Conservation (phyloP, 2,329 filamentous ascomycete genomes). For the Domatiomyces globalis region DNA sequence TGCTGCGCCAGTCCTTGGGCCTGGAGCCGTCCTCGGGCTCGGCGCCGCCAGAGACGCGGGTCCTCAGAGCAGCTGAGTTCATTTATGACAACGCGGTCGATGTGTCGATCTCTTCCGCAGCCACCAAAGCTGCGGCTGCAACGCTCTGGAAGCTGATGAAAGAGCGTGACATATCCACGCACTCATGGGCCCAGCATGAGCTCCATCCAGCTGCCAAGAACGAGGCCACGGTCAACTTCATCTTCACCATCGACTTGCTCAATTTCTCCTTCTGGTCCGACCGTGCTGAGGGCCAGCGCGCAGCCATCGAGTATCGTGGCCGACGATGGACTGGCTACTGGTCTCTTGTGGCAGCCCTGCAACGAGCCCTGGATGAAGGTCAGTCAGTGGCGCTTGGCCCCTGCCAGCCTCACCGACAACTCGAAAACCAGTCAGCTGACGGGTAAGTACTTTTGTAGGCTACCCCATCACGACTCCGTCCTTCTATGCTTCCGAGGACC, state of each 20-base stretch:
- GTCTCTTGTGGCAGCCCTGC: slow-evolving; percentile 76
- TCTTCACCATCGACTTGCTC: slow-evolving; percentile 91
- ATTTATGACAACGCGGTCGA: slow-evolving; percentile 89
- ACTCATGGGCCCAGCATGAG: slow-evolving; percentile 76
- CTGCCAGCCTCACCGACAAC: not conserved
- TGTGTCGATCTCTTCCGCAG: slow-evolving; percentile 70
- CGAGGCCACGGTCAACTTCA: slow-evolving; percentile 70
- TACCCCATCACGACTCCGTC: slow-evolving; percentile 79
- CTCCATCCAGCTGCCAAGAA: slow-evolving; percentile 66
- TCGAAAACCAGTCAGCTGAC: not conserved
- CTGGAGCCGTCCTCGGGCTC: slow-evolving; percentile 42
- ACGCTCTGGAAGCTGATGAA: slow-evolving; percentile 72
- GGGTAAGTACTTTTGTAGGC: slow-evolving; percentile 32
- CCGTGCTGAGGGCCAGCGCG: slow-evolving; percentile 53
- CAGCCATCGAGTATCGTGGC: slow-evolving; percentile 67
- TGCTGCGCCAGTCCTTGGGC: slow-evolving; percentile 66
- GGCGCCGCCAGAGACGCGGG: slow-evolving; percentile 58
- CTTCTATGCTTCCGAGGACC: slow-evolving; percentile 62
- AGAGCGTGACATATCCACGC: slow-evolving; percentile 65
- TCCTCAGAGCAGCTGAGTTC: slow-evolving; percentile 68
- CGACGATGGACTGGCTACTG: slow-evolving; percentile 87
- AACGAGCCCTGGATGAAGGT: slow-evolving; percentile 81
- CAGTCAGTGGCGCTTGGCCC: slow-evolving; percentile 15
- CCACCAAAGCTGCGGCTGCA: slow-evolving; percentile 68
- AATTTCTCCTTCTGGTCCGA: slow-evolving; percentile 98